Base-by-base conservation (phyloP, 345 rosid species). In the Arabis alpina region DNA sequence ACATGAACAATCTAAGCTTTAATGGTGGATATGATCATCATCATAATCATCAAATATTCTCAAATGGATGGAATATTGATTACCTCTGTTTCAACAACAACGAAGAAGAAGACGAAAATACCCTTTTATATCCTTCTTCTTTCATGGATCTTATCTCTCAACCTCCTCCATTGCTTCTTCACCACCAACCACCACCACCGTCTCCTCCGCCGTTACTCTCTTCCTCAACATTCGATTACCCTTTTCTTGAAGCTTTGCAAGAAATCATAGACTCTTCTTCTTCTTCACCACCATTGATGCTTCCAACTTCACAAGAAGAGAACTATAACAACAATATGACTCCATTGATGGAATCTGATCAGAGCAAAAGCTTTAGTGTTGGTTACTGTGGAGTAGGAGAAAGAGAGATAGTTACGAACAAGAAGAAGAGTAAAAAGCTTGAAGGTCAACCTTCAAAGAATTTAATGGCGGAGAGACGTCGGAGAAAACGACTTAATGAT, bases 361-460 rank as follows among this genome's bases (percentile, higher is more conserved):
- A 83, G 76, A 56, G 87, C 59, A 61, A 72, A 53, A 56, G 80
- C 68, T 70, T 66, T 8, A 70, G 78, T 44, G 77, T 74, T 77
- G 86, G 89, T 73, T 59, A 76, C 73, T 72, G 77, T 48, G 62
- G 68, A 54, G 58, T n/a, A n/a, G n/a, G n/a, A n/a, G n/a, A n/a
- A n/a, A n/a, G 80, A 72, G 64, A 75, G 57, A 57, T 19, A 24
- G 47, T 5, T 8, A 58, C 30, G 13, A 83, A 66, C 51, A 84
- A 73, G 74, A 74, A 49, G 43, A 87, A 80, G 81, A 61, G 81
- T 19, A 89, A 82, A 76, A 92, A 78, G 56, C 32, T 83, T 36
- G 91, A 86, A 64, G 98, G 98, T 11, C 96, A 92, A 74, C 98
- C 98, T 9, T 92, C 96, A 2, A 92, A 92, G 86, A 92, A 92